Percentiles rank a stretch among this genome's conserved stretches.
Evolutionary conservation across 75 land plant genomes (phyloP).

Genomic region (Picea sitchensis): DNA sequence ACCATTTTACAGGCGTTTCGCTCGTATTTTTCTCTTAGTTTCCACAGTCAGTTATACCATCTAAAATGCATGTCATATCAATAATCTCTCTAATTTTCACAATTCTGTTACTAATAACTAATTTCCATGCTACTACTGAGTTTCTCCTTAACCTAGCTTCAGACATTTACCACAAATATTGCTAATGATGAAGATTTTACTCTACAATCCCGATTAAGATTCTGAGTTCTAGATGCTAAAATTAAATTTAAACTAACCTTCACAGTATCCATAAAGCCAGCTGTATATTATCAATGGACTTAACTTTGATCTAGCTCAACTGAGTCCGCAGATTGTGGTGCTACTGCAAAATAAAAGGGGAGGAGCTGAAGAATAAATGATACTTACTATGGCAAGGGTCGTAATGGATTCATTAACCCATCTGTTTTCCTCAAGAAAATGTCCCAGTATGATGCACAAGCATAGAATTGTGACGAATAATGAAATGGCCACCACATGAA

Average conservation of each 20-base stretch:
- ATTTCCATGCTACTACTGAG: no score
- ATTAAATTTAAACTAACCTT: not conserved
- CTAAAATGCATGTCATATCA: no score
- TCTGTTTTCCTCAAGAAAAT: constrained; percentile 73
- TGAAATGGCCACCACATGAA: constrained; percentile 56
- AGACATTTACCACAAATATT: no score
- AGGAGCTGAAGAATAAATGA: not conserved
- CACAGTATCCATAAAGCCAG: not conserved
- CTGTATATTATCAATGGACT: not conserved
- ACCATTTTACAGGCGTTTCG: no score
- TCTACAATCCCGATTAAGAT: not conserved
- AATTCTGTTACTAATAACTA: no score
- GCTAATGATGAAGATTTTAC: no score
- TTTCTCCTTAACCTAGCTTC: no score
- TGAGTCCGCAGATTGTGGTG: not conserved
- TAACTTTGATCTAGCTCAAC: no score
- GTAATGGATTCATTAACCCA: constrained; percentile 90
- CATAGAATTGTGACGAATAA: constrained; percentile 70
- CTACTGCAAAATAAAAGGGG: not conserved
- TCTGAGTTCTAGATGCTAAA: not conserved
- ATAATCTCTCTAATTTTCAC: no score
- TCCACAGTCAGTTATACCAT: no score
- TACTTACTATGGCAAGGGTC: constrained; percentile 64
- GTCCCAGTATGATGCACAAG: constrained; percentile 82
- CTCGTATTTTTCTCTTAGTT: no score